phyloP scores from a whole-genome alignment of 306 rosid genomes.

The Myrica gale region DNA sequence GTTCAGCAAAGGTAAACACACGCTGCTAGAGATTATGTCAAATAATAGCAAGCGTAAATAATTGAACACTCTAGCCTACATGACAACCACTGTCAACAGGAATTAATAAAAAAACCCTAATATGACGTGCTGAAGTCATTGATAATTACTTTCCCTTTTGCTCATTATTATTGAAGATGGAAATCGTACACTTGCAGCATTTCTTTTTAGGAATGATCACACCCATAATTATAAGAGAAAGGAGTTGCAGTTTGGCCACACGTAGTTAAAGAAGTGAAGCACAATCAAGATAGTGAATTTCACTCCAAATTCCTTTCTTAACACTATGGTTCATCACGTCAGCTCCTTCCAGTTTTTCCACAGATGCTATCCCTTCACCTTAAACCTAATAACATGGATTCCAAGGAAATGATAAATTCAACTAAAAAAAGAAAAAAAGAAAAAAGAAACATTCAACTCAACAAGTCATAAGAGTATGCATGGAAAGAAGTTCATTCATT shows the following conservation, averaged over 20 bases:
- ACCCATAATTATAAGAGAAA: neutral
- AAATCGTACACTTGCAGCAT: neutral
- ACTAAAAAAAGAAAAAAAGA: no score
- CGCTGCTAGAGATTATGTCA: neutral
- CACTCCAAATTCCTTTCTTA: neutral
- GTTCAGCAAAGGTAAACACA: neutral
- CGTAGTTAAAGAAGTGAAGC: neutral
- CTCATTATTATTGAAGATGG: neutral
- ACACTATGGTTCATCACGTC: neutral
- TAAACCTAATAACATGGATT: neutral
- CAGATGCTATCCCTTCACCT: neutral
- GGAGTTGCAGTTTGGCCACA: neutral
- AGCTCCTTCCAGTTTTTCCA: neutral
- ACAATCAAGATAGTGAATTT: conserved; percentile 3
- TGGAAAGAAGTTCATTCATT: neutral
- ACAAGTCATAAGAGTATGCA: neutral
- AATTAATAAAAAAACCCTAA: neutral
- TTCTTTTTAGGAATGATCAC: neutral
- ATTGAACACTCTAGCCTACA: neutral
- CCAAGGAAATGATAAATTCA: neutral
- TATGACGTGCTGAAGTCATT: neutral
- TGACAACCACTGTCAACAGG: neutral
- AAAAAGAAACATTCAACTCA: neutral
- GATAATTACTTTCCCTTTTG: neutral
- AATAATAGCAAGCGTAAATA: neutral